Evolutionary conservation across 1,139 yeast species (phyloP).

Genomic region (Sugiyamaella japonica): DNA sequence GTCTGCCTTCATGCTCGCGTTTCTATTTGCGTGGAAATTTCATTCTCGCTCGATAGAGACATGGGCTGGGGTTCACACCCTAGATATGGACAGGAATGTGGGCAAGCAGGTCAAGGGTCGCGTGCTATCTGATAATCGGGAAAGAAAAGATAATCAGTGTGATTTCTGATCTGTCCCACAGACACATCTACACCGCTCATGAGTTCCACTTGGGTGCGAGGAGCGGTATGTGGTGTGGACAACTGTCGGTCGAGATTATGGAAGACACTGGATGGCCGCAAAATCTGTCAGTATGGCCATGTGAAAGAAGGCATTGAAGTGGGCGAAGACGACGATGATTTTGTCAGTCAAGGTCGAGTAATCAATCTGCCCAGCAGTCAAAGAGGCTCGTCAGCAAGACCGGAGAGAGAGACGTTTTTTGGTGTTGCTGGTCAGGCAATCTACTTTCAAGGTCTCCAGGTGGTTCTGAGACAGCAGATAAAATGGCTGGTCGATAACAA

Average conservation of each 20-base stretch:
- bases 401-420: constrained; percentile 39
- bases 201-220: constrained; percentile 52
- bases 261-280: constrained; percentile 69
- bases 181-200: not conserved
- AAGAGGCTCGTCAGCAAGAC: constrained; percentile 25
- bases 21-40: too few species aligned
- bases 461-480: constrained; percentile 53
- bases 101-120: too few species aligned
- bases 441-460: constrained; percentile 55
- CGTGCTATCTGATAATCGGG: too few species aligned
- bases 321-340: constrained; percentile 48
- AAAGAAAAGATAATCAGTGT: too few species aligned
- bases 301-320: constrained; percentile 77
- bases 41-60: too few species aligned
- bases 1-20: too few species aligned
- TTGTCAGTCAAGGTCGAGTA: constrained; percentile 25
- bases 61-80: too few species aligned
- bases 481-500: constrained; percentile 42
- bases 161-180: not conserved
- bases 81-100: too few species aligned
- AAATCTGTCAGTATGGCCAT: constrained; percentile 88
- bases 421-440: constrained; percentile 57
- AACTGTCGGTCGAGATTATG: constrained; percentile 83
- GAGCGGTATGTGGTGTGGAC: constrained; percentile 84
- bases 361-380: constrained; percentile 32